A percentile compares a stretch with the other conserved stretches of the same genome.
Evolutionary conservation across 108 stramenopile genomes (phyloP).

Genomic region (Cyclotella baltica): DNA sequence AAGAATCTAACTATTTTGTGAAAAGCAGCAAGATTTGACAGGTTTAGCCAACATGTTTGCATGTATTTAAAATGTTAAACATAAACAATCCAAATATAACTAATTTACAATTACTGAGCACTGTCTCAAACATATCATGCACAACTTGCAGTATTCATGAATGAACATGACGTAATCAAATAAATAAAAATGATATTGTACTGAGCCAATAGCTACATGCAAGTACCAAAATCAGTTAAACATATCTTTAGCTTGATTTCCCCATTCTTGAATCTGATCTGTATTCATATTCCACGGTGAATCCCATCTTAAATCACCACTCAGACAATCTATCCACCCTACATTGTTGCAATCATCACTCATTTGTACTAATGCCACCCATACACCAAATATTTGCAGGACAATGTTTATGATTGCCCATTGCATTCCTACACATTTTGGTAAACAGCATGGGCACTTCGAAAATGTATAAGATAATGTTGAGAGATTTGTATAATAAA

Average conservation of each 20-base stretch:
- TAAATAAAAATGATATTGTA: too few relatives aligned
- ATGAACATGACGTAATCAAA: too few relatives aligned
- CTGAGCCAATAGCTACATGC: too few relatives aligned
- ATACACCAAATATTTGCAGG: slow-evolving; percentile 50
- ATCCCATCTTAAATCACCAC: slow-evolving; percentile 14
- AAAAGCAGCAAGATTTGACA: too few relatives aligned
- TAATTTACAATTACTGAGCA: too few relatives aligned
- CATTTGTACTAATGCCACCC: slow-evolving; percentile 50
- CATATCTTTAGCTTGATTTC: slow-evolving; percentile 9
- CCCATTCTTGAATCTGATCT: not conserved
- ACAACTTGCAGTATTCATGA: too few relatives aligned
- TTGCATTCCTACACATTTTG: slow-evolving; percentile 55
- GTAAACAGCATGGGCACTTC: slow-evolving; percentile 48
- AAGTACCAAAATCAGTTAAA: not conserved
- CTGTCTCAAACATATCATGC: too few relatives aligned
- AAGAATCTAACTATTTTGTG: too few relatives aligned
- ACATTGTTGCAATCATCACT: slow-evolving; percentile 72
- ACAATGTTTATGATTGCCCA: slow-evolving; percentile 43
- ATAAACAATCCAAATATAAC: too few relatives aligned
- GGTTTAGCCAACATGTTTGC: too few relatives aligned
- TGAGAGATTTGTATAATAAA: too few relatives aligned
- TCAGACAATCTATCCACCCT: slow-evolving; percentile 74
- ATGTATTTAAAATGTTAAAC: too few relatives aligned
- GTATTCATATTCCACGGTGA: slow-evolving; percentile 2
- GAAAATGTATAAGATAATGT: not conserved